These are phyloP conservation scores for Lactarius akahatsu DNA, from an alignment of 768 basidiomycete species.

Conservation along the genomic window DNA sequence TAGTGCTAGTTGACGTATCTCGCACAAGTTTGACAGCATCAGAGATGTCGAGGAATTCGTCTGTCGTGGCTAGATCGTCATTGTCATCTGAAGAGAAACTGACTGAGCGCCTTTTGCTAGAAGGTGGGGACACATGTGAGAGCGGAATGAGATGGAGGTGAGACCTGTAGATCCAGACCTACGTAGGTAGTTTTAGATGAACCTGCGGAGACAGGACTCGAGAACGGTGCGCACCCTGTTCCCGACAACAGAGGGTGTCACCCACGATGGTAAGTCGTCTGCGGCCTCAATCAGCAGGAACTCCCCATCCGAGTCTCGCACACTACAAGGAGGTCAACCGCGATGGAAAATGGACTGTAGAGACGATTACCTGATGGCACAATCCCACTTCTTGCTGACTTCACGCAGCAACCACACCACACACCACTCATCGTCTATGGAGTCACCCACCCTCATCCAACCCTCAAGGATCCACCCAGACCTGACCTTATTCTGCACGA, in stretches of 20 bases:
- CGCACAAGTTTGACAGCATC: conserved; percentile 68
- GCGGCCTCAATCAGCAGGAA: conserved; percentile 97
- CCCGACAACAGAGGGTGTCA: conserved; percentile 85
- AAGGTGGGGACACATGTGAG: conserved; percentile 64
- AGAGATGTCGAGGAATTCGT: conserved; percentile 52
- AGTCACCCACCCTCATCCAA: conserved; percentile 89
- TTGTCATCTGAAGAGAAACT: conserved; percentile 55
- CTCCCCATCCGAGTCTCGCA: conserved; percentile 91
- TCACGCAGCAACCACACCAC: conserved; percentile 84
- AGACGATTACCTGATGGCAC: conserved; percentile 66
- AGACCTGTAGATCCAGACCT: conserved; percentile 91
- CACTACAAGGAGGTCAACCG: conserved; percentile 39
- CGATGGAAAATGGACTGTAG: neutral
- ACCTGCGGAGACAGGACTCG: conserved; percentile 9
- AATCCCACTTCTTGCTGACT: conserved; percentile 74
- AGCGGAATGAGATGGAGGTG: conserved; percentile 87
- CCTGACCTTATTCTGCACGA: conserved; percentile 48
- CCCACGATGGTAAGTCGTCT: conserved; percentile 84
- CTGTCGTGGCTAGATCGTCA: conserved; percentile 40
- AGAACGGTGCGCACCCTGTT: conserved; percentile 74
- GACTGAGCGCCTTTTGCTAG: conserved; percentile 48
- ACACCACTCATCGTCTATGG: conserved; percentile 98
- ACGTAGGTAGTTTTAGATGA: conserved; percentile 31
- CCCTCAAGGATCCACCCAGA: conserved; percentile 71
- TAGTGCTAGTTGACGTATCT: conserved; percentile 52